phyloP scores from a whole-genome alignment of 73 alveolate species.

The Symbiodinium pilosum region DNA sequence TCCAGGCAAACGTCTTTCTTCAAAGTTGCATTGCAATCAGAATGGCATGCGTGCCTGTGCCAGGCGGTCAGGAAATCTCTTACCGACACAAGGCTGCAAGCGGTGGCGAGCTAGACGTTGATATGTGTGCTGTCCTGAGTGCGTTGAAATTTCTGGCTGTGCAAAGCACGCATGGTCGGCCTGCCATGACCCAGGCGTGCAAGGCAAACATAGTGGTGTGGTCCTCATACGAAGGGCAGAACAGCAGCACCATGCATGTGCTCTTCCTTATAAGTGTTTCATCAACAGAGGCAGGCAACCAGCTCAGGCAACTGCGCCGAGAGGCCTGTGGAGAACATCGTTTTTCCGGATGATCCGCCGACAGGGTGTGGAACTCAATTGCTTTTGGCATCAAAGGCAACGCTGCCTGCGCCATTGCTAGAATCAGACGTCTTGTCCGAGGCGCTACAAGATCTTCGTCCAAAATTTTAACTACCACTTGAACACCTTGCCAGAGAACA shows the following conservation, averaged over 20 bases:
- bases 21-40: not conserved
- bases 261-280: too few species aligned
- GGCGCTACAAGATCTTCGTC: slow-evolving; percentile 92
- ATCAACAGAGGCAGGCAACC: not conserved
- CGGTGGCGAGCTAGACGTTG: slow-evolving; percentile 62
- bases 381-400: too few species aligned
- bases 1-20: not conserved
- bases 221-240: not conserved
- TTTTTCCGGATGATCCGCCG: slow-evolving; percentile 56
- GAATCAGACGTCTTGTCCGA: not conserved
- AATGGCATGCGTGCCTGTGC: too few species aligned
- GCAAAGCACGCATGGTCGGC: not conserved
- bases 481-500: slow-evolving; percentile 88
- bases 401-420: too few species aligned
- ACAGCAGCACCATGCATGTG: not conserved
- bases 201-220: not conserved
- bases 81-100: slow-evolving; percentile 31
- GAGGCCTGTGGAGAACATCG: slow-evolving; percentile 75
- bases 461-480: slow-evolving; percentile 90
- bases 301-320: slow-evolving; percentile 45
- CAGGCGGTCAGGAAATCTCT: slow-evolving; percentile 70
- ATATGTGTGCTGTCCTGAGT: slow-evolving; percentile 32
- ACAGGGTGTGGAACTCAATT: too few species aligned
- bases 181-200: not conserved
- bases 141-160: not conserved